These are phyloP conservation scores for Quercus lobata DNA, from an alignment of 331 rosid genomes.

Conservation along the genomic window DNA sequence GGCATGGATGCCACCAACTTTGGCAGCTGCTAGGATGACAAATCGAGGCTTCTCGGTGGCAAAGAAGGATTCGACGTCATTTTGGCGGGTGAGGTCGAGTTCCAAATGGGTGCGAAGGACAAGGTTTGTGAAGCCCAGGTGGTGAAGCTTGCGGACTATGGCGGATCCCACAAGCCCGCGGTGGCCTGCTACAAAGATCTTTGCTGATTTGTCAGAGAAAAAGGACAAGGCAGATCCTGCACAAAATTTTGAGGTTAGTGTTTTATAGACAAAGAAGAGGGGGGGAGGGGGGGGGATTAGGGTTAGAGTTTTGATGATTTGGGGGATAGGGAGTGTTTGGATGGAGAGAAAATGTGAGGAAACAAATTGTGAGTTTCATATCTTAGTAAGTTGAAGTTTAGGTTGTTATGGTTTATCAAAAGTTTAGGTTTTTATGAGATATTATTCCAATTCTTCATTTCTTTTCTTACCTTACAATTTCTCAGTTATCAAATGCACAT, in stretches of 20 bases:
- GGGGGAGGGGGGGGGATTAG: not conserved
- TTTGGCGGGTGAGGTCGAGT: slow-evolving; percentile 84
- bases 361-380: not conserved
- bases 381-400: not conserved
- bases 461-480: not conserved
- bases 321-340: slow-evolving; percentile 4
- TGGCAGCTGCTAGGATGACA: slow-evolving; percentile 87
- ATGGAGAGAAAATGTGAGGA: slow-evolving; percentile 1
- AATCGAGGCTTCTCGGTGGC: slow-evolving; percentile 68
- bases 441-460: no score
- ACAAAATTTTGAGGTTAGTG: not conserved
- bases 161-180: slow-evolving; percentile 96
- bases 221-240: slow-evolving; percentile 45
- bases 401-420: no score
- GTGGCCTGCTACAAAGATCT: slow-evolving; percentile 91
- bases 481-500: slow-evolving; percentile 5
- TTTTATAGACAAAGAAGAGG: no score
- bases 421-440: no score
- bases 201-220: slow-evolving; percentile 62
- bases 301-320: slow-evolving; percentile 4
- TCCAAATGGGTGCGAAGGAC: slow-evolving; percentile 67
- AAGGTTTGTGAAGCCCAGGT: slow-evolving; percentile 68
- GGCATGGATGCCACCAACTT: slow-evolving; percentile 98
- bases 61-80: slow-evolving; percentile 83
- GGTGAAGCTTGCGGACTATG: slow-evolving; percentile 69